Evolutionary conservation across 257 asterid genomes (phyloP).

Genomic region (Jaltomata sinuosa): DNA sequence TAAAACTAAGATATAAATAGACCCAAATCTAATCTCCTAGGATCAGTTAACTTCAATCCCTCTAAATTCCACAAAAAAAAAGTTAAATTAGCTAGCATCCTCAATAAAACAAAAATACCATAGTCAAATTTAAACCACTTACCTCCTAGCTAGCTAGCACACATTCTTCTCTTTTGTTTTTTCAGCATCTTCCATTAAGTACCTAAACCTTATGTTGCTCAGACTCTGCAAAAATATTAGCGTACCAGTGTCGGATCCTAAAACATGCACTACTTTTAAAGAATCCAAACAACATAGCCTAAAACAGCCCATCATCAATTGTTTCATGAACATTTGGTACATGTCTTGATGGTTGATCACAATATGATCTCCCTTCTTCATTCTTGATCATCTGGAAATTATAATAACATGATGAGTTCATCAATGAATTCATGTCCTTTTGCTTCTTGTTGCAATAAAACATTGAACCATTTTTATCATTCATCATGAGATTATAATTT

Average conservation of each 20-base stretch:
- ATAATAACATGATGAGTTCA: constrained; percentile 17
- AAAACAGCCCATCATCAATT: constrained; percentile 38
- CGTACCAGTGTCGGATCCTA: not conserved
- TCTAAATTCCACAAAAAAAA: not conserved
- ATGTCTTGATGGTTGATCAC: constrained; percentile 21
- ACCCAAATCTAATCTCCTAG: not conserved
- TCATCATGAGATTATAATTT: not conserved
- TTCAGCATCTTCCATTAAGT: no score
- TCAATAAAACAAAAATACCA: not conserved
- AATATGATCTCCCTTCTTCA: constrained; percentile 23
- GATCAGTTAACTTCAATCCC: not conserved
- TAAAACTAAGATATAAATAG: not conserved
- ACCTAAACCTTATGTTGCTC: not conserved
- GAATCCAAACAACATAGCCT: constrained; percentile 14
- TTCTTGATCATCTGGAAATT: constrained; percentile 7
- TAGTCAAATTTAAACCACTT: not conserved
- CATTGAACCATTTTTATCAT: not conserved
- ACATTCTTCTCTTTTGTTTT: not conserved
- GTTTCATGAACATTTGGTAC: constrained; percentile 25
- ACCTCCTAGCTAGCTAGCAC: not conserved
- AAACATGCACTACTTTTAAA: not conserved
- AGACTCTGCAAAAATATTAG: not conserved
- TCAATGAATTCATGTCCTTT: constrained; percentile 7
- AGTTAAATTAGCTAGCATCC: not conserved
- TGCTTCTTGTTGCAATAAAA: not conserved